These are phyloP conservation scores for Schizosaccharomyces octosporus DNA, from an alignment of 805 yeast genomes.

Conservation along the genomic window DNA sequence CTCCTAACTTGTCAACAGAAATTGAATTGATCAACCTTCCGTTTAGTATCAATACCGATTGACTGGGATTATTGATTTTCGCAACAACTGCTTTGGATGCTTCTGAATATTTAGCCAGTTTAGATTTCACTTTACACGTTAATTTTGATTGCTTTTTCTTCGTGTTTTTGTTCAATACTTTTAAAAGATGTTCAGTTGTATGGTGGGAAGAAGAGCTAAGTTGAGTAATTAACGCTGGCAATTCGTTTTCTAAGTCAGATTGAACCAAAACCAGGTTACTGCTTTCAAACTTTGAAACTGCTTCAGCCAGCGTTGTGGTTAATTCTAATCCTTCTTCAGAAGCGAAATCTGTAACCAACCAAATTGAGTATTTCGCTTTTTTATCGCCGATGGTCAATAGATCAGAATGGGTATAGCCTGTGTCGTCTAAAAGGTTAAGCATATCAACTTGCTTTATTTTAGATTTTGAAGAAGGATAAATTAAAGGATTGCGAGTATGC, in stretches of 20 bases:
- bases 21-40: not conserved
- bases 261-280: not conserved
- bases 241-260: not conserved
- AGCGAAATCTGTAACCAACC: not conserved
- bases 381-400: not conserved
- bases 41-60: not conserved
- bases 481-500: constrained; percentile 21
- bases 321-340: not conserved
- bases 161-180: not conserved
- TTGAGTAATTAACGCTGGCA: not conserved
- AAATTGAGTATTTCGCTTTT: not conserved
- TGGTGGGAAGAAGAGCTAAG: not conserved
- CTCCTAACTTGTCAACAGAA: not conserved
- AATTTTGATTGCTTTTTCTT: too few species aligned
- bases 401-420: not conserved
- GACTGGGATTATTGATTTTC: not conserved
- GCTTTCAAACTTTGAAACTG: not conserved
- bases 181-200: not conserved
- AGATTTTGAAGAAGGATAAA: constrained; percentile 25
- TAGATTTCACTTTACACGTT: too few species aligned
- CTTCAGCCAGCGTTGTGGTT: not conserved
- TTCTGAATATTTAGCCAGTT: not conserved
- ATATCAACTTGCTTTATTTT: constrained; percentile 2
- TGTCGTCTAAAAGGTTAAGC: not conserved
- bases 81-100: not conserved